A percentile compares a stretch with the other conserved stretches of the same genome.
These are phyloP conservation scores for Cladophialophora immunda DNA, from an alignment of 2,329 filamentous ascomycete genomes.

Conservation along the genomic window DNA sequence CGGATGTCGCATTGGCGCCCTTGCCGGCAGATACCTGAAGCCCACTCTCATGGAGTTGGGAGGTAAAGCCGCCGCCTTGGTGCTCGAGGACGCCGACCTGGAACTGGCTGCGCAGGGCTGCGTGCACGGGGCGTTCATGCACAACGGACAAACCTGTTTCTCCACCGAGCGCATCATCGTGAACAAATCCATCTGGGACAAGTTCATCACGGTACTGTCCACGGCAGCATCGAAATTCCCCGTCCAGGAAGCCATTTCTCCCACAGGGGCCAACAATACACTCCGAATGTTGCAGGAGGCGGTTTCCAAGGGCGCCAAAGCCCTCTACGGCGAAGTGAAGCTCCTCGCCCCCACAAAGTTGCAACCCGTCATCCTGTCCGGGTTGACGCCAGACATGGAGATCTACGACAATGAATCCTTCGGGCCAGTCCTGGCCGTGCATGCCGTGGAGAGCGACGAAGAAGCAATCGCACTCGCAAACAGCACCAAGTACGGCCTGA, in stretches of 20 bases:
- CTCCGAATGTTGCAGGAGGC: slow-evolving; percentile 76
- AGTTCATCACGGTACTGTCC: slow-evolving; percentile 80
- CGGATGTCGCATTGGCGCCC: slow-evolving; percentile 81
- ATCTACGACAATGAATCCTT: slow-evolving; percentile 95
- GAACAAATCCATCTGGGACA: slow-evolving; percentile 79
- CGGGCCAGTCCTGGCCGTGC: slow-evolving; percentile 85
- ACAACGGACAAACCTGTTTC: slow-evolving; percentile 94
- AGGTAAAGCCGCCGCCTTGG: slow-evolving; percentile 90
- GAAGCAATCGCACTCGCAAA: slow-evolving; percentile 55
- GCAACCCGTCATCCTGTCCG: slow-evolving; percentile 78
- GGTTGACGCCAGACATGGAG: slow-evolving; percentile 78
- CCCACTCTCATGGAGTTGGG: slow-evolving; percentile 87
- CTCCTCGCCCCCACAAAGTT: slow-evolving; percentile 77
- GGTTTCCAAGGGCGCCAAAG: slow-evolving; percentile 79
- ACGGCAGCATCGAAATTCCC: slow-evolving; percentile 81
- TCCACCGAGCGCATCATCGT: slow-evolving; percentile 90
- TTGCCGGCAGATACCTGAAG: slow-evolving; percentile 80
- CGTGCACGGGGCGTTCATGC: slow-evolving; percentile 88
- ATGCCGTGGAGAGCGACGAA: slow-evolving; percentile 80
- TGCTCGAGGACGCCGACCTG: slow-evolving; percentile 82
- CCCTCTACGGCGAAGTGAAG: slow-evolving; percentile 78
- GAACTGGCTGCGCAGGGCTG: slow-evolving; percentile 41
- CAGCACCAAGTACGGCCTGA: slow-evolving; percentile 32
- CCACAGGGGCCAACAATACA: slow-evolving; percentile 83
- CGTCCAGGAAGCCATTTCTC: slow-evolving; percentile 78